These are phyloP conservation scores for Lepiota brunneoincarnata DNA, from an alignment of 768 basidiomycete species.

Conservation along the genomic window DNA sequence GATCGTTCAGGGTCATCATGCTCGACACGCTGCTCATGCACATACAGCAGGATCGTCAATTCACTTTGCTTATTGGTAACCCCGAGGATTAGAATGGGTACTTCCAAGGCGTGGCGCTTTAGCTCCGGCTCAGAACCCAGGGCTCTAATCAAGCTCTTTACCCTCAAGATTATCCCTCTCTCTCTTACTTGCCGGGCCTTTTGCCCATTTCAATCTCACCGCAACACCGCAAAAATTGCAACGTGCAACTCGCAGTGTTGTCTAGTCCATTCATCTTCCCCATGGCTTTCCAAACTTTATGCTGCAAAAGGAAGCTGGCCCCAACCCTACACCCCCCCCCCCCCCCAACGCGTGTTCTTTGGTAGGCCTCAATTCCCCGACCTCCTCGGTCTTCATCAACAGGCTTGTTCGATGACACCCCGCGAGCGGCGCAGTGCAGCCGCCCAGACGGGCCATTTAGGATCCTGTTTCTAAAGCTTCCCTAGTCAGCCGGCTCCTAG, in stretches of 20 bases:
- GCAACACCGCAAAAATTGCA: not conserved
- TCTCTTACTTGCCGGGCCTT: not conserved
- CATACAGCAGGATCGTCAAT: constrained; percentile 12
- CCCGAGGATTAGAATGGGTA: constrained; percentile 15
- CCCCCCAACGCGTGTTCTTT: not conserved
- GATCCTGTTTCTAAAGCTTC: not conserved
- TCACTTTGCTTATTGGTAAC: constrained; percentile 7
- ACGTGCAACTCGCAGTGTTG: not conserved
- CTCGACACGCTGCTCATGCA: not conserved
- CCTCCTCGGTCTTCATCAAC: constrained; percentile 4
- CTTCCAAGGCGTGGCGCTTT: constrained; percentile 14
- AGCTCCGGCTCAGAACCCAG: constrained; percentile 16
- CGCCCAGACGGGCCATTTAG: not conserved
- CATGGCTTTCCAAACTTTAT: constrained; percentile 1
- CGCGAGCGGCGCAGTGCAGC: not conserved
- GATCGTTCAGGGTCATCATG: constrained; percentile 5
- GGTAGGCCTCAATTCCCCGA: not conserved
- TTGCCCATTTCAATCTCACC: constrained; percentile 8
- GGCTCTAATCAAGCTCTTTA: constrained; percentile 4
- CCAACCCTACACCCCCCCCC: not conserved
- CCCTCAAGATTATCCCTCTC: constrained; percentile 9
- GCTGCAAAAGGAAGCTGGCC: not conserved
- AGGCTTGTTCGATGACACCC: not conserved
- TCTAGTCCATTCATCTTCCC: not conserved
- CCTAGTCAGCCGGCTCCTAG: not conserved